Conservation (phyloP, 345 rosid species). For the Limnanthes douglasii region DNA sequence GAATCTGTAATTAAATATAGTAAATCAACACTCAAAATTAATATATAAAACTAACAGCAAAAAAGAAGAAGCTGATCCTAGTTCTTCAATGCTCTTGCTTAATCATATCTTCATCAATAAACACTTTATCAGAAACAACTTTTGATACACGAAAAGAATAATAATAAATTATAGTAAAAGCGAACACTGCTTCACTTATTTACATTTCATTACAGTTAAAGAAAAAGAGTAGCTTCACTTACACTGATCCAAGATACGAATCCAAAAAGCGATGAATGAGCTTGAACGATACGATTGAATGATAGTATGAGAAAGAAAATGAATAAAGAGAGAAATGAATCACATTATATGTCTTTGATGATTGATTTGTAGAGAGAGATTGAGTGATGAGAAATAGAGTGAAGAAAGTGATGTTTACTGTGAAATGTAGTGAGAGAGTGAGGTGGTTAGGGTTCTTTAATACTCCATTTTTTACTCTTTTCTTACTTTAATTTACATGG, state of each 20-base stretch:
- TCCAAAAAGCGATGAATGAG: slow-evolving; percentile 6
- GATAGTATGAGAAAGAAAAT: neutral
- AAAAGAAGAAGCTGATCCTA: neutral
- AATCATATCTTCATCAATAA: slow-evolving; percentile 1
- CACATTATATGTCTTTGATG: neutral
- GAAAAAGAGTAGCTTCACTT: no score
- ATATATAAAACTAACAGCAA: neutral
- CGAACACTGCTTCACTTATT: no score
- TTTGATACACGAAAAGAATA: slow-evolving; percentile 16
- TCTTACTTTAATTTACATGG: no score
- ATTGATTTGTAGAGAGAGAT: neutral
- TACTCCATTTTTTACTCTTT: no score
- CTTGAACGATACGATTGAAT: slow-evolving; percentile 1
- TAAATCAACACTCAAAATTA: neutral
- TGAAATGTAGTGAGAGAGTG: neutral
- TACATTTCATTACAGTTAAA: no score
- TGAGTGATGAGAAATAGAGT: slow-evolving; percentile 4
- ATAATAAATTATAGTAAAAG: neutral
- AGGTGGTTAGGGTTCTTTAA: slow-evolving; percentile 11
- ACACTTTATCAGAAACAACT: neutral
- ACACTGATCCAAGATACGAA: slow-evolving; percentile 1
- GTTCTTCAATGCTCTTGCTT: neutral
- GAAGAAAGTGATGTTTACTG: slow-evolving; percentile 1
- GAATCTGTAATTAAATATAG: neutral
- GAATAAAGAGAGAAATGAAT: slow-evolving; percentile 1